These are phyloP conservation scores for Saitozyma sp. DNA, from an alignment of 768 basidiomycete species.

Conservation along the genomic window DNA sequence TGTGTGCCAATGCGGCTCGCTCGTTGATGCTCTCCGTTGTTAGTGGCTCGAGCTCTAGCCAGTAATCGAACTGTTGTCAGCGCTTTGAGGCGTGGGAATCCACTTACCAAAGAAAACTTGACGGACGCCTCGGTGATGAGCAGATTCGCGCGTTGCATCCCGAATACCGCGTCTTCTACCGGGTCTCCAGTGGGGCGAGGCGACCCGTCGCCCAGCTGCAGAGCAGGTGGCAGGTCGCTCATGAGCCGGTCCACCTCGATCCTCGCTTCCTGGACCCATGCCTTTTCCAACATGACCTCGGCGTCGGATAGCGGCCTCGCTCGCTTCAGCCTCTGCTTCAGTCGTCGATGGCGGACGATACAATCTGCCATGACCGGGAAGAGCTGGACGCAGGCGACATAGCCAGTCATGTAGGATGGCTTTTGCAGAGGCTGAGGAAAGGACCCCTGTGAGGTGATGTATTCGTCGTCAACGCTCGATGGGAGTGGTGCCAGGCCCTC, in stretches of 20 bases:
- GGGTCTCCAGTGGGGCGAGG: constrained; percentile 2
- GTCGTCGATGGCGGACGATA: constrained; percentile 8
- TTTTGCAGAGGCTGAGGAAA: constrained; percentile 13
- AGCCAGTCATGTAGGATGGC: constrained; percentile 16
- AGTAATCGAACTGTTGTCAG: constrained; percentile 11
- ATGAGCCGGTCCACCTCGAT: constrained; percentile 10
- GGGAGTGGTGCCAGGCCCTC: constrained; percentile 19
- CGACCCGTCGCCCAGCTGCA: constrained; percentile 9
- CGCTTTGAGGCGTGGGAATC: background rate
- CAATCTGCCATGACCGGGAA: constrained; percentile 20
- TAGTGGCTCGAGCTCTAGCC: constrained; percentile 6
- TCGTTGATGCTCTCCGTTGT: constrained; percentile 3
- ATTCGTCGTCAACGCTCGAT: constrained; percentile 20
- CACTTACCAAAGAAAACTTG: constrained; percentile 20
- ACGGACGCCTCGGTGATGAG: constrained; percentile 16
- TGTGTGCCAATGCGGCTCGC: constrained; percentile 3
- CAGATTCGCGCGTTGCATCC: constrained; percentile 26
- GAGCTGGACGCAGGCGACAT: constrained; percentile 15
- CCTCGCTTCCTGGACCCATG: constrained; percentile 10
- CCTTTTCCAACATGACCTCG: constrained; percentile 11
- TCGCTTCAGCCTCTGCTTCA: constrained; percentile 2
- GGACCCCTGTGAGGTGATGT: constrained; percentile 19
- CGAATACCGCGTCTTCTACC: constrained; percentile 9
- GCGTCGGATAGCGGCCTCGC: background rate
- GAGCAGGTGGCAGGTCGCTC: constrained; percentile 9